phyloP scores from a whole-genome alignment of 345 rosid genomes.

The Salix exigua region DNA sequence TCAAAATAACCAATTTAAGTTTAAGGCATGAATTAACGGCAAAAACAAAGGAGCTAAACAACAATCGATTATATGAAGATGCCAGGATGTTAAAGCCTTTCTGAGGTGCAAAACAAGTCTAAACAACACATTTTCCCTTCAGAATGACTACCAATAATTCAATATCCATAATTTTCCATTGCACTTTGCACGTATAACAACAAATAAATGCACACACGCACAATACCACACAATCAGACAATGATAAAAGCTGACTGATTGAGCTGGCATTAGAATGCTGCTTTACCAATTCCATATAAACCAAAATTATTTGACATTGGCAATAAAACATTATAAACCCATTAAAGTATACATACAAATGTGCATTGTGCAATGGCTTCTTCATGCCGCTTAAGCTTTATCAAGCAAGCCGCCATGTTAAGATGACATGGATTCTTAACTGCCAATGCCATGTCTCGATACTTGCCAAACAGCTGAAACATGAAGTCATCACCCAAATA shows the following conservation, averaged over 20 bases:
- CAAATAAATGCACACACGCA: not conserved
- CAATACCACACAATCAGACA: not conserved
- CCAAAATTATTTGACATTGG: not conserved
- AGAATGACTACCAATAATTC: not conserved
- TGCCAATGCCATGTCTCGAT: constrained; percentile 93
- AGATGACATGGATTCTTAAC: constrained; percentile 97
- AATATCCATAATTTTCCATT: not conserved
- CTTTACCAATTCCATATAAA: not conserved
- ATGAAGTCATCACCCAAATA: constrained; percentile 95
- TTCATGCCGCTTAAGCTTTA: constrained; percentile 71
- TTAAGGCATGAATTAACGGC: not conserved
- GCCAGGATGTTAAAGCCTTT: not conserved
- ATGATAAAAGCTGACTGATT: no score
- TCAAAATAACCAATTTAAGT: not conserved
- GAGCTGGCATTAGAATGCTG: not conserved
- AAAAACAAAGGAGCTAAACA: not conserved
- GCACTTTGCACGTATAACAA: not conserved
- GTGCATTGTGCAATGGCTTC: constrained; percentile 90
- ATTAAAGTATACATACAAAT: constrained; percentile 42
- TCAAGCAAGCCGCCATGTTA: constrained; percentile 85
- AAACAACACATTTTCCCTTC: not conserved
- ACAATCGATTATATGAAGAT: not conserved
- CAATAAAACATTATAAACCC: not conserved
- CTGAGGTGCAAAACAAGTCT: not conserved
- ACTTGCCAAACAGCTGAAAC: constrained; percentile 96